These are phyloP conservation scores for Carpinus fangiana DNA, from an alignment of 306 rosid species.

Conservation along the genomic window DNA sequence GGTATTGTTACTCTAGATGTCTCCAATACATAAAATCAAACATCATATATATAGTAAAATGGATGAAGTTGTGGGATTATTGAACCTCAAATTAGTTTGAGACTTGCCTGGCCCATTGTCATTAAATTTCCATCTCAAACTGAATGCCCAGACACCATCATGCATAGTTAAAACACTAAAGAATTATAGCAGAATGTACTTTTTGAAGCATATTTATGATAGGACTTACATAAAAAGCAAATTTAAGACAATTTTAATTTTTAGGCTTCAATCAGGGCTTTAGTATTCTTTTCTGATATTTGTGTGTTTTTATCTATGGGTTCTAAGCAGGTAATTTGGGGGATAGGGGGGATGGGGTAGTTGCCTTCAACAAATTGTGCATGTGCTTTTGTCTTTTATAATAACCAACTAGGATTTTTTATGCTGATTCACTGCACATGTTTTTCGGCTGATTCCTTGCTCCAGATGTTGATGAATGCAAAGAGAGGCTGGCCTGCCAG, in stretches of 20 bases:
- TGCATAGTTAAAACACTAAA: not conserved
- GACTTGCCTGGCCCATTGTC: not conserved
- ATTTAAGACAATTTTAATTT: not conserved
- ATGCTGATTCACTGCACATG: not conserved
- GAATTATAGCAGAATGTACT: slow-evolving; percentile 2
- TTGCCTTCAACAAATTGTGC: not conserved
- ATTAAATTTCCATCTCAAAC: not conserved
- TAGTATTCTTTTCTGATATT: not conserved
- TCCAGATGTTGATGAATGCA: slow-evolving; percentile 86
- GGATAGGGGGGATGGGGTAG: not conserved
- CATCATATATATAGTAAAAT: not conserved
- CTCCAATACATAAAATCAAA: not conserved
- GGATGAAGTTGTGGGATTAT: slow-evolving; percentile 1
- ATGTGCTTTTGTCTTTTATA: not conserved
- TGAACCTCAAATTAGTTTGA: not conserved
- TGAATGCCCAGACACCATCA: not conserved
- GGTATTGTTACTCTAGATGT: slow-evolving; percentile 48
- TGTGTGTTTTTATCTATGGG: not conserved
- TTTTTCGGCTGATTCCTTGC: slow-evolving; percentile 24
- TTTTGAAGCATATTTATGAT: slow-evolving; percentile 1
- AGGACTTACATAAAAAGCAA: not conserved
- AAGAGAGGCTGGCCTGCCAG: slow-evolving; percentile 73
- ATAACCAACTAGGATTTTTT: not conserved
- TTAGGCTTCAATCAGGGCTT: not conserved
- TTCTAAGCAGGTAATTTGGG: not conserved